phyloP scores from a whole-genome alignment of 805 yeast genomes.

The Candida anglica region DNA sequence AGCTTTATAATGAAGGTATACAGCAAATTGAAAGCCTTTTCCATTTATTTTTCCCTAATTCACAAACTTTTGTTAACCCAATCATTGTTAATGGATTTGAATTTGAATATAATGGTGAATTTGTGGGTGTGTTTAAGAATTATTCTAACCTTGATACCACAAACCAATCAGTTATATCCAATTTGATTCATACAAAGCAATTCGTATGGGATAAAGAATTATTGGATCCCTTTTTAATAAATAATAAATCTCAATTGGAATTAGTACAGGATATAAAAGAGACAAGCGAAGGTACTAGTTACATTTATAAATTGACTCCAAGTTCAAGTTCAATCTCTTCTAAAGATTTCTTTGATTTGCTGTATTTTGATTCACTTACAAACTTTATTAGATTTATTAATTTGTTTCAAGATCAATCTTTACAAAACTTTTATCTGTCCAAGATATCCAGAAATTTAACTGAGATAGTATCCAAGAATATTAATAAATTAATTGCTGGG shows the following conservation, averaged over 20 bases:
- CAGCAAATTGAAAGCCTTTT: not conserved
- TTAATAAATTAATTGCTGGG: slow-evolving; percentile 16
- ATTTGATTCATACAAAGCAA: slow-evolving; percentile 8
- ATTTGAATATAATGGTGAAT: slow-evolving; percentile 4
- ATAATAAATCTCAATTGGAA: not conserved
- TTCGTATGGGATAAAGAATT: slow-evolving; percentile 8
- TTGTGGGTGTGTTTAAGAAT: slow-evolving; percentile 1
- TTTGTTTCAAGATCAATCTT: slow-evolving; percentile 13
- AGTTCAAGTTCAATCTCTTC: not conserved
- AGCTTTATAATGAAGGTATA: not conserved
- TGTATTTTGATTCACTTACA: slow-evolving; percentile 18
- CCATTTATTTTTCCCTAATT: slow-evolving; percentile 1
- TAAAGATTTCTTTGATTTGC: slow-evolving; percentile 1
- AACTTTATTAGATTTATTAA: slow-evolving; percentile 29
- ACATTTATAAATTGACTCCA: not conserved
- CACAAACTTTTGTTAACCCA: slow-evolving; percentile 2
- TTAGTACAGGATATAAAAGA: not conserved
- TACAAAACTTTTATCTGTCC: slow-evolving; percentile 22
- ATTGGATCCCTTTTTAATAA: slow-evolving; percentile 5
- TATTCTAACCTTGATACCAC: not conserved
- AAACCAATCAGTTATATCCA: slow-evolving; percentile 1
- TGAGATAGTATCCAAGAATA: slow-evolving; percentile 26
- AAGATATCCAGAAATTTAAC: slow-evolving; percentile 26
- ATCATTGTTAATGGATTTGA: slow-evolving; percentile 3
- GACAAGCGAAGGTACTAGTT: not conserved